A percentile compares a stretch with the other conserved stretches of the same genome.
Evolutionary conservation across 371 early-diverging fungal genomes (phyloP).

Genomic region (Fennellomyces sp.): DNA sequence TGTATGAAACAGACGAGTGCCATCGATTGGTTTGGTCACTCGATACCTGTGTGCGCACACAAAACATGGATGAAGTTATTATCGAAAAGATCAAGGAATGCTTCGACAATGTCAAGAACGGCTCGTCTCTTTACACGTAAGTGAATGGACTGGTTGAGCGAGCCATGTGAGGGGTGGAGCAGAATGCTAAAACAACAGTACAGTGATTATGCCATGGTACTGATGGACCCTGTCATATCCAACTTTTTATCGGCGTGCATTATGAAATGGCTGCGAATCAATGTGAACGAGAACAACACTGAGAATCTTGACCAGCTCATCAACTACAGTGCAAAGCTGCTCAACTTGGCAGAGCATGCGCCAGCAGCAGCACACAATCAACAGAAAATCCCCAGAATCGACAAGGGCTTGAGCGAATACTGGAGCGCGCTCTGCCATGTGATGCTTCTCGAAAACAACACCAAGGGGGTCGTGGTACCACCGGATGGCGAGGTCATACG

Average conservation of each 20-base stretch:
- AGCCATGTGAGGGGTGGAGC: no score
- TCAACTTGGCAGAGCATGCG: slow-evolving; percentile 62
- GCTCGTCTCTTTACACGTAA: slow-evolving; percentile 66
- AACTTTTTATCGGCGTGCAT: slow-evolving; percentile 52
- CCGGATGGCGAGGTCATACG: slow-evolving; percentile 8
- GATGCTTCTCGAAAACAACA: slow-evolving; percentile 37
- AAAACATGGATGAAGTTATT: slow-evolving; percentile 67
- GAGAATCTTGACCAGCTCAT: slow-evolving; percentile 38
- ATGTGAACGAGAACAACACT: slow-evolving; percentile 33
- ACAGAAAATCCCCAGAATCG: slow-evolving; percentile 35
- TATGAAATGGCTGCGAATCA: slow-evolving; percentile 36
- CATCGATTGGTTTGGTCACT: slow-evolving; percentile 68
- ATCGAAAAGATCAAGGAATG: slow-evolving; percentile 66
- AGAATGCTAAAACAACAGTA: background rate
- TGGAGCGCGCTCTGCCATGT: slow-evolving; percentile 37
- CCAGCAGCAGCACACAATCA: slow-evolving; percentile 29
- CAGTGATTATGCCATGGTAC: slow-evolving; percentile 65
- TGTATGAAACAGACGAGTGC: slow-evolving; percentile 57
- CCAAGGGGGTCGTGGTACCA: slow-evolving; percentile 15
- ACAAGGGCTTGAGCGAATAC: slow-evolving; percentile 31
- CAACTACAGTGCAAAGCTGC: slow-evolving; percentile 53
- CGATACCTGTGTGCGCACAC: slow-evolving; percentile 68
- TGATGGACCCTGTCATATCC: slow-evolving; percentile 63
- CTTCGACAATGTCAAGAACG: slow-evolving; percentile 61
- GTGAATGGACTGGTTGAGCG: no score